These are phyloP conservation scores for Komagataella populi DNA, from an alignment of 805 yeast species.

Conservation along the genomic window DNA sequence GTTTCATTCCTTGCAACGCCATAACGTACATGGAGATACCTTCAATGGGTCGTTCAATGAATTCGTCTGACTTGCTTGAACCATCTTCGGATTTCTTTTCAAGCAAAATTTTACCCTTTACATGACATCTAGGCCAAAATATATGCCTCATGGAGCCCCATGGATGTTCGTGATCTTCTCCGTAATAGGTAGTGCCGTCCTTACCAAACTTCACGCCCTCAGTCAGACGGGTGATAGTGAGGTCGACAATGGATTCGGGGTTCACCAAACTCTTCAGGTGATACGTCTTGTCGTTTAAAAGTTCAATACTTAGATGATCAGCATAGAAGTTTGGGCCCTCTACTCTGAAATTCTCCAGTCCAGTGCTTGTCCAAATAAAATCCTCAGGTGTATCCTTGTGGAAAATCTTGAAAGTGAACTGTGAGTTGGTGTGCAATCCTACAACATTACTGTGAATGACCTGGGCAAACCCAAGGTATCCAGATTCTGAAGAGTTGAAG, in stretches of 20 bases:
- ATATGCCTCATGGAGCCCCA: conserved; percentile 97
- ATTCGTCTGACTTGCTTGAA: conserved; percentile 4
- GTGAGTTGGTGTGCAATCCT: conserved; percentile 83
- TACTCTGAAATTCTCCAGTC: conserved; percentile 62
- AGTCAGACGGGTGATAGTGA: conserved; percentile 43
- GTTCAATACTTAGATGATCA: conserved; percentile 49
- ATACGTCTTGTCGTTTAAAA: conserved; percentile 39
- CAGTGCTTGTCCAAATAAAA: conserved; percentile 83
- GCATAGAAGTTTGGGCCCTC: conserved; percentile 76
- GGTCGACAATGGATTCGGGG: conserved; percentile 57
- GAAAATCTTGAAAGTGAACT: conserved; percentile 79
- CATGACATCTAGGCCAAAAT: conserved; percentile 88
- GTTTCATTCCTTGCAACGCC: conserved; percentile 99
- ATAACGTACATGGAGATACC: conserved; percentile 72
- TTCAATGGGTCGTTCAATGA: conserved; percentile 16
- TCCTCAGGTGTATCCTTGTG: conserved; percentile 37
- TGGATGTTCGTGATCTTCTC: conserved; percentile 70
- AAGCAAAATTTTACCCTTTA: conserved; percentile 48
- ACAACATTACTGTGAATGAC: conserved; percentile 86
- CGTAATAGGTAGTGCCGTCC: conserved; percentile 78
- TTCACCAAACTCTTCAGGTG: conserved; percentile 51
- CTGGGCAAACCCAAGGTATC: conserved; percentile 80
- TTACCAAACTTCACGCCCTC: conserved; percentile 85
- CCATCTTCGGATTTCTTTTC: conserved; percentile 15
- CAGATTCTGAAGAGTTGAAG: conserved; percentile 48